Percentiles rank a stretch among this genome's conserved stretches.
Evolutionary conservation across 1,139 yeast species (phyloP).

Genomic region (Hansenula lynferdii): DNA sequence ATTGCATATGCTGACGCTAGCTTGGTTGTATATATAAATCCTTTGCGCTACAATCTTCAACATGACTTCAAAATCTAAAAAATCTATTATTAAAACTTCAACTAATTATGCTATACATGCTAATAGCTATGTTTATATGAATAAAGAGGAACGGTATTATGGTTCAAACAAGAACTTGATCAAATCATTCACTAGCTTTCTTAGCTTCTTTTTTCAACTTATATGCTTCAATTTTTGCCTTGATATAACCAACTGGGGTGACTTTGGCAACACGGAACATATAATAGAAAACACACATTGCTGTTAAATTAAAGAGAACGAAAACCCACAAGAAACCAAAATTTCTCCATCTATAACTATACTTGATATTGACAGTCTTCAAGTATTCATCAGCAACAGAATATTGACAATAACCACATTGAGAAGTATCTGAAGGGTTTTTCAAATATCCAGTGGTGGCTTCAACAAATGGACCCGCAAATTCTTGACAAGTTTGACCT

Average conservation of each 20-base stretch:
- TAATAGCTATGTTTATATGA: too few species aligned
- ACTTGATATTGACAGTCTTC: constrained; percentile 37
- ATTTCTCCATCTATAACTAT: constrained; percentile 57
- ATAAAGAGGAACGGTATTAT: too few species aligned
- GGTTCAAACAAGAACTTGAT: too few species aligned
- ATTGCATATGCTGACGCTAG: too few species aligned
- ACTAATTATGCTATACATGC: too few species aligned
- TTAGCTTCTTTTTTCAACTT: background rate
- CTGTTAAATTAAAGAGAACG: constrained; percentile 46
- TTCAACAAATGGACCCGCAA: constrained; percentile 32
- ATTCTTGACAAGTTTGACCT: constrained; percentile 57
- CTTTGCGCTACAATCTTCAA: too few species aligned
- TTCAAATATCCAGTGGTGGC: constrained; percentile 43
- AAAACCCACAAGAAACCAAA: constrained; percentile 57
- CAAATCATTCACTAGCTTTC: too few species aligned
- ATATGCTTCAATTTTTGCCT: background rate
- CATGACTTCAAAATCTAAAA: too few species aligned
- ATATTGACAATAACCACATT: constrained; percentile 58
- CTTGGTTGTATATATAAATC: too few species aligned
- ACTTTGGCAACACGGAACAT: constrained; percentile 22
- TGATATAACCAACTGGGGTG: constrained; percentile 3
- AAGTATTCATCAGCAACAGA: constrained; percentile 51
- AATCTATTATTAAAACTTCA: too few species aligned
- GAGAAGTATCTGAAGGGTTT: constrained; percentile 45
- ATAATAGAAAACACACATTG: constrained; percentile 39